A percentile compares a stretch with the other conserved stretches of the same genome.
Evolutionary conservation across 495 filamentous ascomycete species (phyloP).

Genomic region (Astrothelium macrocarpum): DNA sequence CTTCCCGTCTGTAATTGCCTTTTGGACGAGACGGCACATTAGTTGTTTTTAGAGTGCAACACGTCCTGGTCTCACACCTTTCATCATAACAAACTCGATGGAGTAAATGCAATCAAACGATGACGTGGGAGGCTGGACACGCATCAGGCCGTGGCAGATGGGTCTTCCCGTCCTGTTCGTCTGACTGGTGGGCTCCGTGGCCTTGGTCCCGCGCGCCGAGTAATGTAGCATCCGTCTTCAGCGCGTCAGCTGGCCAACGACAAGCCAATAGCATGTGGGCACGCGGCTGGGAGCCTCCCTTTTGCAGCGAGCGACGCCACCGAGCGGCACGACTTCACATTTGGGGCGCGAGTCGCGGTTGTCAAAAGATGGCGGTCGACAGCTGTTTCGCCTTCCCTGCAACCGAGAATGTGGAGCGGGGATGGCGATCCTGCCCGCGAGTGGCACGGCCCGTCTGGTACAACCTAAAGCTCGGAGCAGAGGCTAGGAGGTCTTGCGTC

Average conservation of each 20-base stretch:
- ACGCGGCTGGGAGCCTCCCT: background rate
- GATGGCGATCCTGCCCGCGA: background rate
- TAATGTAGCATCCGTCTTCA: background rate
- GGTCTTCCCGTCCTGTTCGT: background rate
- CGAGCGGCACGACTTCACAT: background rate
- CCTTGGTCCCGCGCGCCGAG: conserved; percentile 2
- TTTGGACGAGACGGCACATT: no score
- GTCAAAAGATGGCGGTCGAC: background rate
- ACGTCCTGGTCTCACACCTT: no score
- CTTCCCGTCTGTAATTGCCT: no score
- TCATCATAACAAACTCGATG: no score
- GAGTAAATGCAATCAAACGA: background rate
- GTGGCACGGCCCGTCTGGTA: conserved; percentile 3
- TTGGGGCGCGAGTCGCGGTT: conserved; percentile 1
- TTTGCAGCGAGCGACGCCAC: background rate
- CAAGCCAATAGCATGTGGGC: background rate
- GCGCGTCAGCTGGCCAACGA: conserved; percentile 1
- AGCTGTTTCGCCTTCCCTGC: background rate
- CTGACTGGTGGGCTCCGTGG: background rate
- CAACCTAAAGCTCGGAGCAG: background rate
- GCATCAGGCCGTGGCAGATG: background rate
- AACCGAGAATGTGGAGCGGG: background rate
- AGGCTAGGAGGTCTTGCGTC: background rate
- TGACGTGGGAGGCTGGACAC: background rate
- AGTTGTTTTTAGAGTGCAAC: no score